phyloP scores from a whole-genome alignment of 225 moss, liverwort and hornwort genomes.

The Marchantia polymorpha region DNA sequence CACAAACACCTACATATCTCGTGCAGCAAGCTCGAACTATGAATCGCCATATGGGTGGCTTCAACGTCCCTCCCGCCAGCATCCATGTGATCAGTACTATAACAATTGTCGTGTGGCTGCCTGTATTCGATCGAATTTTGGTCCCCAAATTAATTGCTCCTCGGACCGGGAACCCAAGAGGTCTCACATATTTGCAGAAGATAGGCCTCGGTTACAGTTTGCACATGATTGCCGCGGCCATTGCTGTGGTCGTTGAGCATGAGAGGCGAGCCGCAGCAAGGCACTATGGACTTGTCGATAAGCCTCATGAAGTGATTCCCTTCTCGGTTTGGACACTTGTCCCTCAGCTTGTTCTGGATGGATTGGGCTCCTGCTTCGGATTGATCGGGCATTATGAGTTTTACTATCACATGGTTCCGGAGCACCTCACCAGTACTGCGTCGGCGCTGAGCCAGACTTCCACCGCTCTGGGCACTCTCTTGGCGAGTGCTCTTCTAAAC shows the following conservation, averaged over 20 bases:
- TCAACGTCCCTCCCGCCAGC: slow-evolving; percentile 61
- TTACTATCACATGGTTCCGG: slow-evolving; percentile 61
- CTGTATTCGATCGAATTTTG: slow-evolving; percentile 49
- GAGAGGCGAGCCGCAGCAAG: slow-evolving; percentile 47
- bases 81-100: slow-evolving; percentile 42
- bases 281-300: slow-evolving; percentile 32
- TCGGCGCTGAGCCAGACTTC: slow-evolving; percentile 53
- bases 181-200: slow-evolving; percentile 54
- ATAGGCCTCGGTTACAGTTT: slow-evolving; percentile 51
- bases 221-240: slow-evolving; percentile 34
- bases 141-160: slow-evolving; percentile 39
- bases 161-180: slow-evolving; percentile 46
- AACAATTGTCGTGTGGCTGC: slow-evolving; percentile 54
- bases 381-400: slow-evolving; percentile 62
- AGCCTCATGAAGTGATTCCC: slow-evolving; percentile 43
- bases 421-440: slow-evolving; percentile 59
- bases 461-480: slow-evolving; percentile 38
- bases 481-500: slow-evolving; percentile 40
- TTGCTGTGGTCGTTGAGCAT: slow-evolving; percentile 45
- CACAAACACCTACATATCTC: slow-evolving; percentile 18
- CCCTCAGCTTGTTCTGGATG: slow-evolving; percentile 48
- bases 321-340: slow-evolving; percentile 56
- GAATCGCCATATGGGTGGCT: slow-evolving; percentile 44
- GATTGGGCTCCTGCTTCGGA: slow-evolving; percentile 44
- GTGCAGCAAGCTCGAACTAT: slow-evolving; percentile 37